Evolutionary conservation across 176 grass and related monocot genomes (phyloP).

Genomic region (Carex littledalei): DNA sequence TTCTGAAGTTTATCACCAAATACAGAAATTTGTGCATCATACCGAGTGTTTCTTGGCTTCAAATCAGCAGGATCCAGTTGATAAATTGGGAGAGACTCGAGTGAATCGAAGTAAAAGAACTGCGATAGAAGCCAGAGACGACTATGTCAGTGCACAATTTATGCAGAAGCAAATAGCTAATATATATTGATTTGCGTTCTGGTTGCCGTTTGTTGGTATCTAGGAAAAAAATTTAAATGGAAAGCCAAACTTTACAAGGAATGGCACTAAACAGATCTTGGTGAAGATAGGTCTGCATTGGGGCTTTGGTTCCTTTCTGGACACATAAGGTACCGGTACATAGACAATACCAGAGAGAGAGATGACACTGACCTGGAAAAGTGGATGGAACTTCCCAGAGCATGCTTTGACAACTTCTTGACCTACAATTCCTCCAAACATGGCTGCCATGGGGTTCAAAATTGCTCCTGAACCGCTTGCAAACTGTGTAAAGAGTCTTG

Average conservation of each 20-base stretch:
- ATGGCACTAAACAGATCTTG: background rate
- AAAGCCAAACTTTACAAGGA: background rate
- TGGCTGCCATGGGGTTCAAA: slow-evolving; percentile 79
- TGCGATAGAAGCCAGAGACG: slow-evolving; percentile 24
- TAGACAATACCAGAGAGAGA: background rate
- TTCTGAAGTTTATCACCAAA: slow-evolving; percentile 83
- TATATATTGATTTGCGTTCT: background rate
- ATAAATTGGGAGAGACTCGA: slow-evolving; percentile 61
- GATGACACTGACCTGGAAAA: slow-evolving; percentile 47
- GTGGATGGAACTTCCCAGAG: slow-evolving; percentile 68
- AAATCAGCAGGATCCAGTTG: slow-evolving; percentile 52
- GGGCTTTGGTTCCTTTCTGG: background rate
- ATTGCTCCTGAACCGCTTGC: slow-evolving; percentile 68
- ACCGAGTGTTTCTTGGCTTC: slow-evolving; percentile 54
- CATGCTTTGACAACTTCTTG: slow-evolving; percentile 77
- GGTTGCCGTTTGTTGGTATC: background rate
- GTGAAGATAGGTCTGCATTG: background rate
- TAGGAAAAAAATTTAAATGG: background rate
- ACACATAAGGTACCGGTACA: background rate
- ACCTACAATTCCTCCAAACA: slow-evolving; percentile 76
- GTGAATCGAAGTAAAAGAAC: slow-evolving; percentile 82
- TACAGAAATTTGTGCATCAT: slow-evolving; percentile 82
- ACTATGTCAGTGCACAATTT: background rate
- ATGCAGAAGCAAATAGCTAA: background rate
- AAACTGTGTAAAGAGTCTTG: slow-evolving; percentile 44